Evolutionary conservation across 495 filamentous ascomycete genomes (phyloP), one percentile per base, ranked within the genome.

Genomic region (Aspergillus sclerotioniger): DNA sequence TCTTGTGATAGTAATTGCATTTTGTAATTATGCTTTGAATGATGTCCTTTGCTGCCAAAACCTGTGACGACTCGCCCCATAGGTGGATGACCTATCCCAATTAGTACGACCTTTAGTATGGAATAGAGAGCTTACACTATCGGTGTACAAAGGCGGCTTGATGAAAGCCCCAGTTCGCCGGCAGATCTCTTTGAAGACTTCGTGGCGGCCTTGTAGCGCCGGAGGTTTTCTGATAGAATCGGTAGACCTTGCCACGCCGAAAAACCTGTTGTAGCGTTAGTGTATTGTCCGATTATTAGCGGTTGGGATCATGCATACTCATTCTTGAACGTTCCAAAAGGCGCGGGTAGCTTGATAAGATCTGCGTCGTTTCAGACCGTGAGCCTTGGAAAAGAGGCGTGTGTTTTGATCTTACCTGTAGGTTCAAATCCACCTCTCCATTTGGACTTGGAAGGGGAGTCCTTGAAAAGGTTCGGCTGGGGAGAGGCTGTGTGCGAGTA

Each of bases 141-240:
- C 62, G 5, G 47, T 54, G 50, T 64, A 61, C 7, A 16, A 45
- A 6, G 67, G 67, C 15, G 62, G 54, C 12, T 64, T 66, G 0
- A 70, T 51, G 31, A 57, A 66, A 21, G 67, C 67, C 17, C 65
- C 65, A 12, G 65, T 67, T 54, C 57, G 66, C 31, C 52, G 51
- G 29, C 46, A 46, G 20, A 70, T 65, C 15, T 62, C 58, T 28
- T 70, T 60, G 31, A 70, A 70, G 8, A 63, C 64, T 55, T 65
- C 64, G 43, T 54, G 46, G 7, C 62, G 56, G 8, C 55, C 56
- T n/a, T 56, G 54, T 8, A 20, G 31, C 15, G 0, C 32, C 13
- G 53, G 19, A 2, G 31, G 16, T 5, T 58, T 54, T 35, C 45
- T 57, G 16, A 19, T 33, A 12, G 49, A 35, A 29, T 41, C n/a